A percentile compares a stretch with the other conserved stretches of the same genome.
phyloP scores from a whole-genome alignment of 177 flowering plant species.

The Vitis hybrid region DNA sequence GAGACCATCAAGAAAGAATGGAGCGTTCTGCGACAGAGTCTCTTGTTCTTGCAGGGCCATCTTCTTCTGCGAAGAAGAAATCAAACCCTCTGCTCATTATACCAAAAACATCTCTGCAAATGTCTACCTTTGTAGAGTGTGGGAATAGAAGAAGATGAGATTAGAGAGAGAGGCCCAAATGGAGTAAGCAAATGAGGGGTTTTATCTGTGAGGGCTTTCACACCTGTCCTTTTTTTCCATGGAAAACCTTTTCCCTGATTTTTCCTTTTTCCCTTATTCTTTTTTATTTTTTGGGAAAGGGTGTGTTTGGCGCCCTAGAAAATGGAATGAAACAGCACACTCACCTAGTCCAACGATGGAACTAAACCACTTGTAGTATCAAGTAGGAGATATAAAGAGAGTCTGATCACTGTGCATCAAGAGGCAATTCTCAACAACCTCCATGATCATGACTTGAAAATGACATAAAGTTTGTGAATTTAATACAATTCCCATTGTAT shows the following conservation, averaged over 20 bases:
- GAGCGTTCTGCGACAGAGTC: constrained; percentile 21
- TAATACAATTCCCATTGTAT: too few species aligned
- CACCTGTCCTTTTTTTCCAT: constrained; percentile 35
- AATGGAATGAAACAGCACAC: constrained; percentile 27
- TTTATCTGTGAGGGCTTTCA: constrained; percentile 39
- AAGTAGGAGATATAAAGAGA: background rate
- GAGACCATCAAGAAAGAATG: constrained; percentile 32
- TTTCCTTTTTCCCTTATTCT: background rate
- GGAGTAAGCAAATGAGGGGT: constrained; percentile 26
- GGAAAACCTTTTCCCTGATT: constrained; percentile 4
- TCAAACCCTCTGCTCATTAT: constrained; percentile 32
- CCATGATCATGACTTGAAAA: too few species aligned
- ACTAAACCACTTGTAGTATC: background rate
- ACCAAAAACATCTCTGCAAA: constrained; percentile 12
- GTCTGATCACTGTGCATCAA: background rate
- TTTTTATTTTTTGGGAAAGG: background rate
- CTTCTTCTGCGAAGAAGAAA: constrained; percentile 46
- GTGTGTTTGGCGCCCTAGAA: constrained; percentile 24
- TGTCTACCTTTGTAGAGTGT: constrained; percentile 16
- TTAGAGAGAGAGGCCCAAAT: constrained; percentile 15
- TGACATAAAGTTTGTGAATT: too few species aligned
- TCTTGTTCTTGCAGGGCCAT: constrained; percentile 32
- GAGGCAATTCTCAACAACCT: background rate
- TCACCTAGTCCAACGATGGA: constrained; percentile 5
- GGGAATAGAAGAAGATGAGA: background rate